Base-by-base conservation (phyloP, 2,329 filamentous ascomycete species). In the Didymella lethalis region DNA sequence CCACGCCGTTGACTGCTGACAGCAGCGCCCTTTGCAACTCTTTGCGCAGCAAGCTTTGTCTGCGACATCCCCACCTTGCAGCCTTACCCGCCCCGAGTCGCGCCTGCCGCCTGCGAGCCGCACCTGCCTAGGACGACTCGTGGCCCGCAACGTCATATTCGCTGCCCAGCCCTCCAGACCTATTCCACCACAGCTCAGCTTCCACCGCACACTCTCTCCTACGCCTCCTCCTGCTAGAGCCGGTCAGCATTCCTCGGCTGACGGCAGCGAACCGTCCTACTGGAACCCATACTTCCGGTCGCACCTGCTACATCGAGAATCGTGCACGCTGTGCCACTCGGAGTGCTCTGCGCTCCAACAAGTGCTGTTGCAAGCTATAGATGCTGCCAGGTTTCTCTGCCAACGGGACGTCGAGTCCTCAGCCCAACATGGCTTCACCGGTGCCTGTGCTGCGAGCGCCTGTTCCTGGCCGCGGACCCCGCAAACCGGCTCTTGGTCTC, bases 381-480 rank as follows among this genome's bases (percentile, higher is more conserved):
- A 74, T 73, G 66, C 69, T 69, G 59, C 64, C 69, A 36, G 56
- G 56, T 18, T 59, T 59, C 41, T 65, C 62, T 59, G 61, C 51
- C 43, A 68, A 69, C 69, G 57, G 56, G 49, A 50, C 68, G 32
- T 63, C 69, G 48, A 67, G 62, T 48, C 61, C 66, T 64, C 62
- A 65, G 57, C 57, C 72, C 71, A 85, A 83, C 70, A 91, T 93
- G 88, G 87, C 90, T 57, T 88, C 90, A 48, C 88, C 90, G 51
- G 91, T 89, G 52, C 92, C 92, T 61, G 86, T 96, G 58, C 88
- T 96, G 56, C 90, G 92, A 61, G 91, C 92, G 54, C 92, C 92
- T 62, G 88, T 96, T 56, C 90, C 90, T 38, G 91, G 77, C 47
- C 77, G 77, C 54, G 88, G 86, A 59, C 81, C 84, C 59, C 85